These are phyloP conservation scores for Trichoderma koningii DNA, from an alignment of 2,329 filamentous ascomycete species.

Conservation along the genomic window DNA sequence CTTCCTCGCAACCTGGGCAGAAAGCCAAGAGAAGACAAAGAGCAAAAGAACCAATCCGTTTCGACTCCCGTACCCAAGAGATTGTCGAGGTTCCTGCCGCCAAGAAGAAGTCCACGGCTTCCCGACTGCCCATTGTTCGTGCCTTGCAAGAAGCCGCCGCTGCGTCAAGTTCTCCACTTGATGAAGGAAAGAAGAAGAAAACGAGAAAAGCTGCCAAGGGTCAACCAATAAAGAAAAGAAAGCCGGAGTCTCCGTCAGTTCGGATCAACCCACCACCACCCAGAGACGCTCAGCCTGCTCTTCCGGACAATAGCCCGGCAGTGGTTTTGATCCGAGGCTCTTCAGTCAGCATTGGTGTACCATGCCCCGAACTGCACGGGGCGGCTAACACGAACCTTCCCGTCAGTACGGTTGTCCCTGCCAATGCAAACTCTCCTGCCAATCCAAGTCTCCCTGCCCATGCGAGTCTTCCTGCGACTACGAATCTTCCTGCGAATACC, in stretches of 20 bases:
- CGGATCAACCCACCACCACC: background rate
- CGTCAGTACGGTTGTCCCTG: background rate
- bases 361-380: no score
- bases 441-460: no score
- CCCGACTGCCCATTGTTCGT: conserved; percentile 26
- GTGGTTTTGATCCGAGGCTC: no score
- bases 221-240: conserved; percentile 3
- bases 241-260: conserved; percentile 20
- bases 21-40: conserved; percentile 36
- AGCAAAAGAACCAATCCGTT: conserved; percentile 40
- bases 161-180: conserved; percentile 29
- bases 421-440: no score
- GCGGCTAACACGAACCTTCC: no score
- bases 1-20: background rate
- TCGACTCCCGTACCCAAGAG: conserved; percentile 38
- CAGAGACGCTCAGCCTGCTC: no score
- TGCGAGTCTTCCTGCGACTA: no score
- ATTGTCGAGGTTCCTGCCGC: conserved; percentile 30
- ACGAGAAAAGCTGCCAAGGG: background rate
- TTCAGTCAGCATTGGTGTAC: no score
- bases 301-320: background rate
- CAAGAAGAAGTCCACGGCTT: conserved; percentile 6
- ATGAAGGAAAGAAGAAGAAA: background rate
- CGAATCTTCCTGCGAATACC: no score
- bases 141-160: conserved; percentile 29